Evolutionary conservation across 2,329 filamentous ascomycete genomes (phyloP).

Genomic region (Colletotrichum cordylinicola): DNA sequence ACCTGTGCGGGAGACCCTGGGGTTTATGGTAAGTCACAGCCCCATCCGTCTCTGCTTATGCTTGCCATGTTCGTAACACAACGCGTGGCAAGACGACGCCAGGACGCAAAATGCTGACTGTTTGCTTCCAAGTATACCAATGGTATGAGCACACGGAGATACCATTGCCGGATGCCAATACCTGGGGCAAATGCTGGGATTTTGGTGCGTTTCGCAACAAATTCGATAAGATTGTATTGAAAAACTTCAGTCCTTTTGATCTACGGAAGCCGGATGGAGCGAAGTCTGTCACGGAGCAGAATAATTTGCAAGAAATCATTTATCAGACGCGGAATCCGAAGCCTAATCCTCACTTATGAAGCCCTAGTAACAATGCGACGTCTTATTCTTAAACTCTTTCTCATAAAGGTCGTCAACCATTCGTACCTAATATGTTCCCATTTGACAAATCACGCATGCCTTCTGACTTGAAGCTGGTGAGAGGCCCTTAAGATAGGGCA

Average conservation of each 20-base stretch:
- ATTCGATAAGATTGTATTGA: not conserved
- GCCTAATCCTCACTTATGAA: not conserved
- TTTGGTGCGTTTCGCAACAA: not conserved
- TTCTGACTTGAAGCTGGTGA: not conserved
- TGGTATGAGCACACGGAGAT: constrained; percentile 5
- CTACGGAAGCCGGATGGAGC: not conserved
- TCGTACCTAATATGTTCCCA: not conserved
- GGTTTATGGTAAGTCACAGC: not conserved
- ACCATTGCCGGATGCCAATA: constrained; percentile 1
- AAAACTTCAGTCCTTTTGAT: not conserved
- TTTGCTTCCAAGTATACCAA: not conserved
- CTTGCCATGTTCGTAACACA: not conserved
- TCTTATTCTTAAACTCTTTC: not conserved
- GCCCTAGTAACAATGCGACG: not conserved
- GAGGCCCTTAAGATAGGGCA: not conserved
- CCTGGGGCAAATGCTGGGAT: constrained; percentile 10
- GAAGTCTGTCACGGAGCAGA: not conserved
- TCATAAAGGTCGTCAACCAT: not conserved
- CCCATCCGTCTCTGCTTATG: not conserved
- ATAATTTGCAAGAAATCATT: constrained; percentile 7
- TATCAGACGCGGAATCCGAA: not conserved
- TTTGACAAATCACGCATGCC: not conserved
- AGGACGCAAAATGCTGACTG: not conserved
- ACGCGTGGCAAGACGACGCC: not conserved
- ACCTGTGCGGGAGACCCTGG: constrained; percentile 4